Base-by-base conservation (phyloP, 2,329 filamentous ascomycete genomes). In the Neonectria hederae region DNA sequence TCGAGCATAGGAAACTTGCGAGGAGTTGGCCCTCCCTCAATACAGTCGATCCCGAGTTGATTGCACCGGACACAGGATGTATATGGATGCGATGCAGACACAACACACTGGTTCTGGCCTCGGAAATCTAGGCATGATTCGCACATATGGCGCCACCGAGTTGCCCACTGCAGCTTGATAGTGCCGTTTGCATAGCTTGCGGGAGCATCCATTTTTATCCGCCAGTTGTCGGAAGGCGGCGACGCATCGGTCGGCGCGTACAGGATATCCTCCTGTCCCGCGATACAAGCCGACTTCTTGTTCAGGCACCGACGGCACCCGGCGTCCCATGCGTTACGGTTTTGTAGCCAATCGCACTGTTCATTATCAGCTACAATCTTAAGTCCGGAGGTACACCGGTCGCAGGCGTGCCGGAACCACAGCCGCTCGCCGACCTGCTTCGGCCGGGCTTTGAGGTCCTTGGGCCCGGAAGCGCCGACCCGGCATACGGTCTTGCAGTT, bases 11-110 rank as follows among this genome's bases (percentile, higher is more conserved):
- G 71, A 48, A 69, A 75, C 24, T n/a, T 38, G 14, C 35, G 35
- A 7, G 14, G 14, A 5, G 6, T n/a, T 22, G 32, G 17, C 6
- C 24, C 24, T 13, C 22, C 30, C 21, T 43, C 45, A 14, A 69
- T 5, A 40, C 77, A 79, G 54, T 75, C 72, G 46, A 79, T 68
- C 13, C 77, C 77, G 30, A 75, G 59, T 56, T 75, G 70, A 10
- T 71, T 69, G 60, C 77, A 79, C 35, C 70, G 66, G 48, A 65
- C 59, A 22, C 70, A 72, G 4, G 70, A 53, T 55, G 35, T 54
- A 9, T 3, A 32, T 0, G 11, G 64, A 28, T 58, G 54, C 35
- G 42, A 32, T 43, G 54, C 56, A 42, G 28, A 72, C 32, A 2
- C 51, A 13, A 19, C 69, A 72, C 70, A 72, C 10, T 38, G 3